Evolutionary conservation across 768 basidiomycete species (phyloP).

Genomic region (Trametopsis cervina): DNA sequence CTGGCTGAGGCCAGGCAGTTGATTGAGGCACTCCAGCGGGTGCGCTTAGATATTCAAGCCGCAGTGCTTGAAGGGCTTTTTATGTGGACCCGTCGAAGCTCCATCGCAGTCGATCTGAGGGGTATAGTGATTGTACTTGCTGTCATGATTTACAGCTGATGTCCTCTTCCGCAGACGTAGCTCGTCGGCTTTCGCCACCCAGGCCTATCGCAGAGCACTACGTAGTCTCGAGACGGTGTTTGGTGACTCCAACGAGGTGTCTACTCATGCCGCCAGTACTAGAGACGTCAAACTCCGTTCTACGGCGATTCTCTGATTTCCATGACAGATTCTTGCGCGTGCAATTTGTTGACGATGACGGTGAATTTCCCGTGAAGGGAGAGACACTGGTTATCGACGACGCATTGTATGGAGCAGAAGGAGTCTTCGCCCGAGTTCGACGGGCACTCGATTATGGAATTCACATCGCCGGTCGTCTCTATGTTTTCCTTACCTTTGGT

Average conservation of each 20-base stretch:
- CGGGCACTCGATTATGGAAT: conserved; percentile 5
- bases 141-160: neutral
- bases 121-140: neutral
- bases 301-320: neutral
- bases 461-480: conserved; percentile 5
- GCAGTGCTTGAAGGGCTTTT: conserved; percentile 9
- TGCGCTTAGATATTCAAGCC: neutral
- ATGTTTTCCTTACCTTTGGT: conserved; percentile 8
- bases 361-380: conserved; percentile 11
- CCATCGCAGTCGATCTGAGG: neutral
- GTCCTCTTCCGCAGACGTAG: conserved; percentile 1
- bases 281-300: conserved; percentile 10
- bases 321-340: conserved; percentile 10
- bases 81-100: neutral
- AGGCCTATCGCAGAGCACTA: neutral
- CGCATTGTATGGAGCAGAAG: conserved; percentile 6
- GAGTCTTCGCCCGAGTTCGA: conserved; percentile 10
- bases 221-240: conserved; percentile 3
- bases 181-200: neutral
- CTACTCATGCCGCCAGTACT: conserved; percentile 1
- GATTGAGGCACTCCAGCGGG: neutral
- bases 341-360: conserved; percentile 13
- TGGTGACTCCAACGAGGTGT: conserved; percentile 8
- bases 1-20: conserved; percentile 1
- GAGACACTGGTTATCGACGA: conserved; percentile 10